Base-by-base conservation (phyloP, 306 rosid genomes). In the Purshia tridentata region DNA sequence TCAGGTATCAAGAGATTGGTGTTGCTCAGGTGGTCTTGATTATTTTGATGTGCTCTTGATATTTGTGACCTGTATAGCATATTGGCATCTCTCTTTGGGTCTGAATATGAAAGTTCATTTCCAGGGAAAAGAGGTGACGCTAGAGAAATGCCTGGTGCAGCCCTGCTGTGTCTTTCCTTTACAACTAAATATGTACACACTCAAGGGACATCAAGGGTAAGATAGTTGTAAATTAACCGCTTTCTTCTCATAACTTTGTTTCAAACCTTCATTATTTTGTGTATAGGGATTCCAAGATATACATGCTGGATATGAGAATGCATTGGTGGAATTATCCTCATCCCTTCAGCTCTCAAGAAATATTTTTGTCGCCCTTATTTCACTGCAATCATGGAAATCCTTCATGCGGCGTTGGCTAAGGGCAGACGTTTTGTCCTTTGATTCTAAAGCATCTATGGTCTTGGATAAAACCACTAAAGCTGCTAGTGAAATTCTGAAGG, bases 301-400 rank as follows among this genome's bases (percentile, higher is more conserved):
- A 64, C 92, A 88, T 70, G 76, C 92, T 73, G 90, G 75, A 77
- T 94, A 85, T 86, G 88, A 75, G 84, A 84, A 85, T 72, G 89
- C 92, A 62, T 76, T 89, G 75, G 84, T 78, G 76, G 97, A 91
- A 86, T 75, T 89, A 55, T 89, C 97, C 46, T 78, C 86, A 65
- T 88, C 98, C 75, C 92, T 94, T 82, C 92, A 89, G 78, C 95
- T 94, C 55, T 91, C 96, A 39, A 88, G 98, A 85, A 91, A 90
- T 79, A 75, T 91, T 81, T 77, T 85, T 84, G 81, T 89, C 46
- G 97, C 95, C 56, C 90, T 91, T 70, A 79, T 86, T 84, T 80
- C 97, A 57, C 83, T 91, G 56, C 92, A 94, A 79, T 94, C 98
- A 66, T 94, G 98, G 97, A 89, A 91, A 86, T 77, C 90, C 61